phyloP scores from a whole-genome alignment of 176 grass and related monocot species.

The Pharus latifolius region DNA sequence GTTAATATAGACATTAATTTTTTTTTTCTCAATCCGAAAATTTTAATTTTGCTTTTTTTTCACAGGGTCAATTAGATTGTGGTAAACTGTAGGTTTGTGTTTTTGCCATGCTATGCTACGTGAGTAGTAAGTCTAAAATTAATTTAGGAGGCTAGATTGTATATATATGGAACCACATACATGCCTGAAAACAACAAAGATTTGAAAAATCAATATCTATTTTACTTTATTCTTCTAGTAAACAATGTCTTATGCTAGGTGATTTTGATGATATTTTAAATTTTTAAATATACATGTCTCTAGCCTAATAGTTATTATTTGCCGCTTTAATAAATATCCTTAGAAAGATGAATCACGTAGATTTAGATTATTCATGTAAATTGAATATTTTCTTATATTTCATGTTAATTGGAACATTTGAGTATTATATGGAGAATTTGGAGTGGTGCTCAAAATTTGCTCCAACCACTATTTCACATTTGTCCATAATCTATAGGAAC shows the following conservation, averaged over 20 bases:
- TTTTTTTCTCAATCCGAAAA: too few relatives aligned
- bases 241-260: not conserved
- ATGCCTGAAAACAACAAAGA: not conserved
- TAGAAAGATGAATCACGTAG: not conserved
- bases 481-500: too few relatives aligned
- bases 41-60: too few relatives aligned
- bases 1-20: too few relatives aligned
- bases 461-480: too few relatives aligned
- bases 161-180: not conserved
- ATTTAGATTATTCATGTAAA: not conserved
- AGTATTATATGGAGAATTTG: too few relatives aligned
- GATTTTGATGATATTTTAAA: constrained; percentile 7
- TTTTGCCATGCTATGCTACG: not conserved
- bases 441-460: too few relatives aligned
- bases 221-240: not conserved
- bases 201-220: not conserved
- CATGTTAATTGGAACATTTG: too few relatives aligned
- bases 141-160: not conserved
- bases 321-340: constrained; percentile 13
- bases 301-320: not conserved
- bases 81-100: too few relatives aligned
- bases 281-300: too few relatives aligned
- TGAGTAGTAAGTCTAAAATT: too few relatives aligned
- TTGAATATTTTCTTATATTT: too few relatives aligned
- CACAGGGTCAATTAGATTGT: not conserved